phyloP scores from a whole-genome alignment of 441 rosid species.

The Erodium trifolium region DNA sequence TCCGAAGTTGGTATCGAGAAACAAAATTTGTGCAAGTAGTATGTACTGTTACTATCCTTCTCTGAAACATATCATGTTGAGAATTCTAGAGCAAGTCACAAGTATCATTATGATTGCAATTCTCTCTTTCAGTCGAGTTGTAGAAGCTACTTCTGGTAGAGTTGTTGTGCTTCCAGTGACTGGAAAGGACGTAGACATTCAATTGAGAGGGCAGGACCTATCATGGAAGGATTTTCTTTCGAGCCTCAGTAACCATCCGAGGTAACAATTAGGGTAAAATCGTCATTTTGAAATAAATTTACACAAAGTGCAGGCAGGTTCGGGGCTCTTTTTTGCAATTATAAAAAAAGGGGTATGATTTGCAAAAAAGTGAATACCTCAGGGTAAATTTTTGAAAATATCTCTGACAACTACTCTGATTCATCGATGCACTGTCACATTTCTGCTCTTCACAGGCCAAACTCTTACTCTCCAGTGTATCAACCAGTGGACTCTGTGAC shows the following conservation, averaged over 20 bases:
- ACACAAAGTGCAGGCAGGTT: no score
- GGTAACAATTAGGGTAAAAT: slow-evolving; percentile 30
- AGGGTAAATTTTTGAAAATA: no score
- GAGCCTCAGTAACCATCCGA: slow-evolving; percentile 25
- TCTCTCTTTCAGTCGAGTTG: slow-evolving; percentile 49
- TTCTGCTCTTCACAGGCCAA: slow-evolving; percentile 29
- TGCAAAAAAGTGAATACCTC: no score
- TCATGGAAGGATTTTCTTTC: slow-evolving; percentile 64
- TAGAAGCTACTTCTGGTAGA: slow-evolving; percentile 62
- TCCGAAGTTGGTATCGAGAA: no score
- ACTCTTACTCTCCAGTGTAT: slow-evolving; percentile 38
- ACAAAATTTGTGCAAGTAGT: no score
- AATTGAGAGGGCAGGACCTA: slow-evolving; percentile 58
- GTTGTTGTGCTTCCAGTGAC: slow-evolving; percentile 60
- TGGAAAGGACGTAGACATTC: slow-evolving; percentile 37
- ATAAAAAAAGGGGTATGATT: no score
- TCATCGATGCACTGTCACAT: not conserved
- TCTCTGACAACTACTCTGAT: no score
- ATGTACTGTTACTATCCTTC: not conserved
- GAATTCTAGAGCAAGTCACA: not conserved
- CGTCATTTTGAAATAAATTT: no score
- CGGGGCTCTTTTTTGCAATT: no score
- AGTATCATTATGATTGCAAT: not conserved
- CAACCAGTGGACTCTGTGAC: slow-evolving; percentile 44
- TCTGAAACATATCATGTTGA: not conserved